Percentiles rank a stretch among this genome's conserved stretches.
Evolutionary conservation across 176 grass and related monocot species (phyloP).

Genomic region (Aegilops longissima): DNA sequence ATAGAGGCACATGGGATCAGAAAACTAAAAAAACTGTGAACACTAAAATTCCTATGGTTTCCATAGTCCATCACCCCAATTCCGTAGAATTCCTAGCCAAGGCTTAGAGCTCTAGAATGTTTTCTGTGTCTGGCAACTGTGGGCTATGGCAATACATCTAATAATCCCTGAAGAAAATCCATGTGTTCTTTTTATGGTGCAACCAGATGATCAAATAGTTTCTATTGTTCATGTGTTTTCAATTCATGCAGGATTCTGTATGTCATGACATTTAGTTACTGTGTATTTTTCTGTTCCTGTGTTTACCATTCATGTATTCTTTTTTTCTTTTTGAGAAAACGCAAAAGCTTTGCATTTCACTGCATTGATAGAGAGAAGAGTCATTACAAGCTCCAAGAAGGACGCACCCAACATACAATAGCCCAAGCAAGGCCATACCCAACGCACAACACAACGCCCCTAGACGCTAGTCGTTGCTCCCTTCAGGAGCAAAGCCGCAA

Average conservation of each 20-base stretch:
- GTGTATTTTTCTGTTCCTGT: background rate
- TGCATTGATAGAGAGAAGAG: too few relatives aligned
- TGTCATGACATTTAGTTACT: background rate
- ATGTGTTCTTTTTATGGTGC: background rate
- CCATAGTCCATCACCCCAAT: background rate
- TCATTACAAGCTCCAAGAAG: too few relatives aligned
- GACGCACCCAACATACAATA: too few relatives aligned
- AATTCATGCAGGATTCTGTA: background rate
- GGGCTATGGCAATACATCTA: background rate
- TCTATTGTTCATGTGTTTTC: background rate
- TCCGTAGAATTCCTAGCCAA: background rate
- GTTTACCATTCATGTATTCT: background rate
- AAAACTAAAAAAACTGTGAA: background rate
- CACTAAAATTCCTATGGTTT: background rate
- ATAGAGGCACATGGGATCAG: background rate
- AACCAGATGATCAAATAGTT: background rate
- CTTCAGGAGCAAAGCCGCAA: too few relatives aligned
- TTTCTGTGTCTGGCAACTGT: background rate
- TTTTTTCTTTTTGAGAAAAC: too few relatives aligned
- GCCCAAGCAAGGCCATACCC: too few relatives aligned
- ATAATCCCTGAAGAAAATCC: background rate
- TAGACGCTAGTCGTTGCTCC: too few relatives aligned
- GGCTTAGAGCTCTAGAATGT: background rate
- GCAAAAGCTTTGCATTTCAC: too few relatives aligned
- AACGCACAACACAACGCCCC: too few relatives aligned